Conservation (phyloP, 352 stramenopile species). For the Phytophthora hybrid region DNA sequence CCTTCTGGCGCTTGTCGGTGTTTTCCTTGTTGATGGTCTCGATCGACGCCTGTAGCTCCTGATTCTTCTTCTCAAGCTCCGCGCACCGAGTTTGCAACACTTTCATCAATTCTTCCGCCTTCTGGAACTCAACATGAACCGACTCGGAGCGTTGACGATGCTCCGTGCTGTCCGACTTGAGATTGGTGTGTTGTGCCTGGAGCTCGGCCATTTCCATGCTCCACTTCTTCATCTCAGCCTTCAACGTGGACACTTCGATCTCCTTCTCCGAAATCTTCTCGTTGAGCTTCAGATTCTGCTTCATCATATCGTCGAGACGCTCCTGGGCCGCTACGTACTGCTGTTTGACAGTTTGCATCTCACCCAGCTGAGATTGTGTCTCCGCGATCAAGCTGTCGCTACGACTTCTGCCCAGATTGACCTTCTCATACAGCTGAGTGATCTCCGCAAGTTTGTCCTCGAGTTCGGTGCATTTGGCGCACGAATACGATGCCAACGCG, state of each 20-base stretch:
- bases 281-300: slow-evolving; percentile 64
- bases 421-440: slow-evolving; percentile 61
- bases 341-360: slow-evolving; percentile 56
- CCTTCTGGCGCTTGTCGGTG: slow-evolving; percentile 76
- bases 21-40: slow-evolving; percentile 63
- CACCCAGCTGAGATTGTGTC: slow-evolving; percentile 50
- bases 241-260: slow-evolving; percentile 52
- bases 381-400: slow-evolving; percentile 70
- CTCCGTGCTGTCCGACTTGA: slow-evolving; percentile 56
- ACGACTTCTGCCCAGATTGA: slow-evolving; percentile 62
- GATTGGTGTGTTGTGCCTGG: slow-evolving; percentile 46
- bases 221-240: slow-evolving; percentile 55
- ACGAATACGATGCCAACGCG: slow-evolving; percentile 42
- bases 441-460: slow-evolving; percentile 63
- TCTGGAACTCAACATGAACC: slow-evolving; percentile 56
- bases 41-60: slow-evolving; percentile 52
- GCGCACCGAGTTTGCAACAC: slow-evolving; percentile 49
- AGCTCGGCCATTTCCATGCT: slow-evolving; percentile 52
- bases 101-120: slow-evolving; percentile 44
- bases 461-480: slow-evolving; percentile 51
- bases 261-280: slow-evolving; percentile 69
- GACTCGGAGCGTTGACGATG: slow-evolving; percentile 54
- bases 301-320: slow-evolving; percentile 53
- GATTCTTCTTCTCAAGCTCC: slow-evolving; percentile 64
- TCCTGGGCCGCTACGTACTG: slow-evolving; percentile 46